Conservation (phyloP, 1,284 basidiomycete species). For the Leucoagaricus sp. region DNA sequence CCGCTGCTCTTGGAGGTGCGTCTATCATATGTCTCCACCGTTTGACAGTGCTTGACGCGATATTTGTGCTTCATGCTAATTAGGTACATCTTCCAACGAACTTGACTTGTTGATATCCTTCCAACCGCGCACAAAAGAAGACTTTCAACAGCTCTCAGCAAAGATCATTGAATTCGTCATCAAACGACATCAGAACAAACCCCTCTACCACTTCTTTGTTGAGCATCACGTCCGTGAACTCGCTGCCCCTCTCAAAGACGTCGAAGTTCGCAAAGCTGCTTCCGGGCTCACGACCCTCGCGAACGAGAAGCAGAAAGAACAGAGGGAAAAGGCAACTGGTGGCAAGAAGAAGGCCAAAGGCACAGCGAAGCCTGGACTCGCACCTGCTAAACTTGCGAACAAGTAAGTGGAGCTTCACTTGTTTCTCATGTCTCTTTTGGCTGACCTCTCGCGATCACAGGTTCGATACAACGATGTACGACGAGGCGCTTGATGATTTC, state of each 20-base stretch:
- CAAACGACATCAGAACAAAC: slow-evolving; percentile 77
- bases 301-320: slow-evolving; percentile 93
- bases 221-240: slow-evolving; percentile 80
- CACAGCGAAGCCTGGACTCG: slow-evolving; percentile 71
- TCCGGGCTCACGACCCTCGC: slow-evolving; percentile 81
- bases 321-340: slow-evolving; percentile 78
- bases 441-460: slow-evolving; percentile 36
- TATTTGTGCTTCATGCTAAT: neutral
- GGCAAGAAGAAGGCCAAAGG: slow-evolving; percentile 88
- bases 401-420: slow-evolving; percentile 56
- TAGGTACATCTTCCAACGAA: slow-evolving; percentile 67
- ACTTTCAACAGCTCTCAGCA: slow-evolving; percentile 75
- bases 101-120: slow-evolving; percentile 71
- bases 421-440: slow-evolving; percentile 11
- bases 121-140: slow-evolving; percentile 83
- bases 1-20: slow-evolving; percentile 66
- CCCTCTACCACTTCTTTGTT: slow-evolving; percentile 79
- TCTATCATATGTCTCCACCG: neutral
- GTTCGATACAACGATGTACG: slow-evolving; percentile 78
- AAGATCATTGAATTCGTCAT: slow-evolving; percentile 74
- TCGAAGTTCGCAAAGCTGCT: slow-evolving; percentile 87
- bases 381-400: slow-evolving; percentile 62
- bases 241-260: slow-evolving; percentile 76
- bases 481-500: slow-evolving; percentile 86
- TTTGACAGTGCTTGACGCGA: neutral